Conservation (phyloP, 1,284 basidiomycete genomes). For the Microbotryum lychnidis-dioicae region DNA sequence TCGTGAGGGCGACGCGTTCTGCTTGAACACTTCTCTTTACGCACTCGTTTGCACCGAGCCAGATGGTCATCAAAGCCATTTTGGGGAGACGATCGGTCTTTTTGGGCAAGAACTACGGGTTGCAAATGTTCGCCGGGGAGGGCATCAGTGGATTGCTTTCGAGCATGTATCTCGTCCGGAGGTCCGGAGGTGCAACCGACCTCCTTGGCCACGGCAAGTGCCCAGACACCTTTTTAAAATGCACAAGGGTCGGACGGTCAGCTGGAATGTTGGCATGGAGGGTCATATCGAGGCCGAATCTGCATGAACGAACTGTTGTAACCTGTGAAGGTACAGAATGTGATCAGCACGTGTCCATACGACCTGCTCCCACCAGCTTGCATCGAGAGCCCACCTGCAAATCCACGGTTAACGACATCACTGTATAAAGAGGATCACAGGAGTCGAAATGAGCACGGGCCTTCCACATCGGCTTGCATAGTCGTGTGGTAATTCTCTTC, state of each 20-base stretch:
- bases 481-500: neutral
- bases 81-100: slow-evolving; percentile 50
- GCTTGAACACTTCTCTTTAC: neutral
- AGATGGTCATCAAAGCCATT: slow-evolving; percentile 66
- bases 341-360: neutral
- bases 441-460: neutral
- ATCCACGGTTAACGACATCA: slow-evolving; percentile 29
- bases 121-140: neutral
- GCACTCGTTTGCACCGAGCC: slow-evolving; percentile 54
- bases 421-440: neutral
- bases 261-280: neutral
- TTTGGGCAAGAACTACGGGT: slow-evolving; percentile 47
- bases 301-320: slow-evolving; percentile 19
- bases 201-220: slow-evolving; percentile 64
- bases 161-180: neutral
- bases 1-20: slow-evolving; percentile 5
- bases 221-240: slow-evolving; percentile 42
- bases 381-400: slow-evolving; percentile 14
- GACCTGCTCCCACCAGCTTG: neutral
- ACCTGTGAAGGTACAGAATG: slow-evolving; percentile 1
- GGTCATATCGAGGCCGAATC: neutral
- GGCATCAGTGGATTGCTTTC: neutral
- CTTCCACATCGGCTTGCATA: neutral
- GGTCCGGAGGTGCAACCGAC: slow-evolving; percentile 41
- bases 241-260: neutral